Percentiles rank a stretch among this genome's conserved stretches.
Evolutionary conservation across 2,329 filamentous ascomycete genomes (phyloP).

Genomic region (Lachnellula willkommii): DNA sequence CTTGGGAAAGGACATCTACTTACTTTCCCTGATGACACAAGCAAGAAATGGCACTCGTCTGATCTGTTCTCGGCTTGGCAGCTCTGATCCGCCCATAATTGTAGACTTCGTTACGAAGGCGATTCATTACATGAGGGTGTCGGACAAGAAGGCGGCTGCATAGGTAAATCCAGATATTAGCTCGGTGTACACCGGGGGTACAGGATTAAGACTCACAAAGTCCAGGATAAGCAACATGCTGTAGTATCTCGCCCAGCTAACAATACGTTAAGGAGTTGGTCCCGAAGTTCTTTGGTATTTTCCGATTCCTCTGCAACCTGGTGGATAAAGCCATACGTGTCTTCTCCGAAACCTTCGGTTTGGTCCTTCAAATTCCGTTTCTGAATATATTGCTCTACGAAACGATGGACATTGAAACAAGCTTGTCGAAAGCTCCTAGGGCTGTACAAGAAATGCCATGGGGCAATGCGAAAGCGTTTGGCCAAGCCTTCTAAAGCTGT

Average conservation of each 20-base stretch:
- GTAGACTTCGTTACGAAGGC: slow-evolving; percentile 42
- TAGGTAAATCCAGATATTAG: background rate
- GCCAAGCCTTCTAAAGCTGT: slow-evolving; percentile 31
- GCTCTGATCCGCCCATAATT: slow-evolving; percentile 45
- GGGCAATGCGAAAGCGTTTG: slow-evolving; percentile 26
- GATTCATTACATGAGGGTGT: slow-evolving; percentile 37
- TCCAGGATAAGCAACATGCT: slow-evolving; percentile 38
- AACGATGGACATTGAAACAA: slow-evolving; percentile 18
- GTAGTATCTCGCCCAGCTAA: slow-evolving; percentile 29
- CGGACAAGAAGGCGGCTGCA: slow-evolving; percentile 37
- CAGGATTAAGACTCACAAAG: slow-evolving; percentile 30
- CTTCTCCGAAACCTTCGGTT: slow-evolving; percentile 13
- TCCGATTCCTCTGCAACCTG: slow-evolving; percentile 22
- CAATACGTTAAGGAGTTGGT: slow-evolving; percentile 32
- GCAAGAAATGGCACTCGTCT: slow-evolving; percentile 11
- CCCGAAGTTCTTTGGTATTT: slow-evolving; percentile 30
- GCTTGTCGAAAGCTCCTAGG: slow-evolving; percentile 13
- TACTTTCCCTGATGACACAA: slow-evolving; percentile 18
- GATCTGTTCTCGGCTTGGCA: slow-evolving; percentile 6
- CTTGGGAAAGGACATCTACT: background rate
- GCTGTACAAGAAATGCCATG: slow-evolving; percentile 7
- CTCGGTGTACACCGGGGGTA: background rate
- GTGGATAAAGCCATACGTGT: slow-evolving; percentile 8
- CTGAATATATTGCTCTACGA: slow-evolving; percentile 24
- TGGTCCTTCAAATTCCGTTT: slow-evolving; percentile 30